Evolutionary conservation across 2,329 filamentous ascomycete species (phyloP).

Genomic region (Juglanconis juglandina): DNA sequence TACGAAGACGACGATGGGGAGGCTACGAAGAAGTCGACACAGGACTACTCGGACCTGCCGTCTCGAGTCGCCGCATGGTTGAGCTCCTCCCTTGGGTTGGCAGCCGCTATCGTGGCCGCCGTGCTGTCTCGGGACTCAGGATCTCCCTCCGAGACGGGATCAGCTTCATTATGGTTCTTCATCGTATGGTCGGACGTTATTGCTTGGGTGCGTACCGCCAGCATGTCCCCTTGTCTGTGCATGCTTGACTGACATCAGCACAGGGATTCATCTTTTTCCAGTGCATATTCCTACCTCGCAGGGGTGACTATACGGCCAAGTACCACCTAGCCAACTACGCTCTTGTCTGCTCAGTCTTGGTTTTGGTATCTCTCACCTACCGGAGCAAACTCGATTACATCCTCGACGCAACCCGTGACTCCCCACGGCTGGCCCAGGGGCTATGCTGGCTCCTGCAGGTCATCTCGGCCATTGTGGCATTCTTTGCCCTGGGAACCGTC

Average conservation of each 20-base stretch:
- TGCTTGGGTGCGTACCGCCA: slow-evolving; percentile 22
- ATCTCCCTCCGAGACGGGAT: neutral
- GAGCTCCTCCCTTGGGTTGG: slow-evolving; percentile 25
- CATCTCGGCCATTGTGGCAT: slow-evolving; percentile 20
- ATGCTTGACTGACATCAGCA: neutral
- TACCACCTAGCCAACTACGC: slow-evolving; percentile 26
- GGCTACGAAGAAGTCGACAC: slow-evolving; percentile 31
- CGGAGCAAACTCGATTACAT: slow-evolving; percentile 27
- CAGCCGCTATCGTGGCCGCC: slow-evolving; percentile 22
- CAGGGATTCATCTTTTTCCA: slow-evolving; percentile 27
- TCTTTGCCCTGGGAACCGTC: slow-evolving; percentile 27
- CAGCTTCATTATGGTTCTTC: neutral
- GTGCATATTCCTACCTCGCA: slow-evolving; percentile 26
- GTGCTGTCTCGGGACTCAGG: slow-evolving; percentile 17
- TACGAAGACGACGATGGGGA: slow-evolving; percentile 31
- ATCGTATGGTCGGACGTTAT: slow-evolving; percentile 22
- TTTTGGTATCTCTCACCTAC: slow-evolving; percentile 24
- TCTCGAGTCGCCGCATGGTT: slow-evolving; percentile 26
- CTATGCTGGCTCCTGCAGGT: slow-evolving; percentile 28
- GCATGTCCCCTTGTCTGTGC: neutral
- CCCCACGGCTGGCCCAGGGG: slow-evolving; percentile 15
- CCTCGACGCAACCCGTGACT: slow-evolving; percentile 15
- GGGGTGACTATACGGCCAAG: slow-evolving; percentile 25
- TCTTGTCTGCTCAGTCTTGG: slow-evolving; percentile 23
- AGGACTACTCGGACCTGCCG: slow-evolving; percentile 27